phyloP scores from a whole-genome alignment of 2,329 filamentous ascomycete species.

The Xylariaceae sp. region DNA sequence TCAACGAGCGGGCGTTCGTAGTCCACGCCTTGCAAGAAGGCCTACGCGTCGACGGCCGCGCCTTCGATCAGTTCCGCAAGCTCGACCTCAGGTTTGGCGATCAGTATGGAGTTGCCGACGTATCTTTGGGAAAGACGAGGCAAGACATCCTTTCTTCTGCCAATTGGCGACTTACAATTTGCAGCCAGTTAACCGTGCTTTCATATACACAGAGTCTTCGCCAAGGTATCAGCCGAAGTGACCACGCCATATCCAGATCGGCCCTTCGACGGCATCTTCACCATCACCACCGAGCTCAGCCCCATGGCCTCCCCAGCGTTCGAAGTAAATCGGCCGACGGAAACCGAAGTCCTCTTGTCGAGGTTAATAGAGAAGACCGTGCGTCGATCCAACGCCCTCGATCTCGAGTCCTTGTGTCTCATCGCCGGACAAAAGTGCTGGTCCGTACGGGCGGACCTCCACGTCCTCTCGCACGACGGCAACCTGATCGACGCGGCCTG shows the following conservation, averaged over 20 bases:
- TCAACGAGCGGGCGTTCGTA: conserved; percentile 84
- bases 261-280: conserved; percentile 93
- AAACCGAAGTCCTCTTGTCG: conserved; percentile 80
- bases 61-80: conserved; percentile 73
- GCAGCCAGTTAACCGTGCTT: background rate
- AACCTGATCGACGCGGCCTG: conserved; percentile 84
- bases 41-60: conserved; percentile 78
- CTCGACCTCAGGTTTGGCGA: conserved; percentile 80
- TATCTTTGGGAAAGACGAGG: conserved; percentile 87
- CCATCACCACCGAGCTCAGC: conserved; percentile 83
- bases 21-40: conserved; percentile 75
- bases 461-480: conserved; percentile 87
- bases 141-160: conserved; percentile 36
- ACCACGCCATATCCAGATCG: conserved; percentile 80
- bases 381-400: conserved; percentile 83
- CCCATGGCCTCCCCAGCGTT: conserved; percentile 90
- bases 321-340: conserved; percentile 77
- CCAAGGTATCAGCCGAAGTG: conserved; percentile 83
- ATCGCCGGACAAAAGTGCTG: conserved; percentile 88
- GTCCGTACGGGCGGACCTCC: conserved; percentile 84
- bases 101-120: conserved; percentile 85
- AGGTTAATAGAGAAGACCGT: conserved; percentile 91
- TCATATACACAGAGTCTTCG: conserved; percentile 61
- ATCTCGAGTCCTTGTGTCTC: conserved; percentile 93
- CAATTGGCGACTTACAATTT: conserved; percentile 16